These are phyloP conservation scores for Podospora tetraspora DNA, from an alignment of 495 filamentous ascomycete genomes.

Conservation along the genomic window DNA sequence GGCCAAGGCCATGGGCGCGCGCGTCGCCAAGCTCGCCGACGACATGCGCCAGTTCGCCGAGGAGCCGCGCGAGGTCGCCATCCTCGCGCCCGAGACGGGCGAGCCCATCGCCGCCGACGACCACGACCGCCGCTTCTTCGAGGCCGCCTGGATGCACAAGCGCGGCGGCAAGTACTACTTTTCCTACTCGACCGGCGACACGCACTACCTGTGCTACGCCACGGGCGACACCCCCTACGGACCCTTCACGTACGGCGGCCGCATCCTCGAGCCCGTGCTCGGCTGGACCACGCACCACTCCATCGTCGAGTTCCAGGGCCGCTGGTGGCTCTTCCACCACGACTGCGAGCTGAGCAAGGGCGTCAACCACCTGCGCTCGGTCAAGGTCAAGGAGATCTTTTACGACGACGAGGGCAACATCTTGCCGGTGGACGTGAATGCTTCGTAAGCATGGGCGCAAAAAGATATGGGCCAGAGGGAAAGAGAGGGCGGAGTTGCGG, in stretches of 20 bases:
- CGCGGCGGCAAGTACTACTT: slow-evolving; percentile 66
- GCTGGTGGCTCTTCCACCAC: slow-evolving; percentile 71
- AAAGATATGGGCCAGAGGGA: neutral
- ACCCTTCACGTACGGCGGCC: slow-evolving; percentile 64
- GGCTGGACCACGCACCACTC: slow-evolving; percentile 79
- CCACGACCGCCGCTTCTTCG: slow-evolving; percentile 71
- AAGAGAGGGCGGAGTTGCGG: neutral
- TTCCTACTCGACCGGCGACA: slow-evolving; percentile 69
- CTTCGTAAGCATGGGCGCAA: neutral
- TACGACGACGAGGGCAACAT: slow-evolving; percentile 63
- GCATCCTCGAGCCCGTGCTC: slow-evolving; percentile 66
- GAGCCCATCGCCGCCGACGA: slow-evolving; percentile 56
- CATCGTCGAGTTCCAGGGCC: slow-evolving; percentile 63
- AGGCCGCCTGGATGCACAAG: slow-evolving; percentile 70
- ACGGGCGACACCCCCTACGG: slow-evolving; percentile 55
- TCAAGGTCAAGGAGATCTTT: slow-evolving; percentile 67
- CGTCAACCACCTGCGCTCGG: slow-evolving; percentile 59
- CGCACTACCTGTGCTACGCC: slow-evolving; percentile 65
- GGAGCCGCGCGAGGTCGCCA: slow-evolving; percentile 47
- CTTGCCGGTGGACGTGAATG: slow-evolving; percentile 30
- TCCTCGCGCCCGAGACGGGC: slow-evolving; percentile 54
- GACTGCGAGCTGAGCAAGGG: slow-evolving; percentile 59
- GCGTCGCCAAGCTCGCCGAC: slow-evolving; percentile 54
- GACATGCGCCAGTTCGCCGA: slow-evolving; percentile 58
- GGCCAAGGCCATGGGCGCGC: slow-evolving; percentile 49